These are phyloP conservation scores for Pestalotiopsis sp. DNA, from an alignment of 2,329 filamentous ascomycete genomes.

Conservation along the genomic window DNA sequence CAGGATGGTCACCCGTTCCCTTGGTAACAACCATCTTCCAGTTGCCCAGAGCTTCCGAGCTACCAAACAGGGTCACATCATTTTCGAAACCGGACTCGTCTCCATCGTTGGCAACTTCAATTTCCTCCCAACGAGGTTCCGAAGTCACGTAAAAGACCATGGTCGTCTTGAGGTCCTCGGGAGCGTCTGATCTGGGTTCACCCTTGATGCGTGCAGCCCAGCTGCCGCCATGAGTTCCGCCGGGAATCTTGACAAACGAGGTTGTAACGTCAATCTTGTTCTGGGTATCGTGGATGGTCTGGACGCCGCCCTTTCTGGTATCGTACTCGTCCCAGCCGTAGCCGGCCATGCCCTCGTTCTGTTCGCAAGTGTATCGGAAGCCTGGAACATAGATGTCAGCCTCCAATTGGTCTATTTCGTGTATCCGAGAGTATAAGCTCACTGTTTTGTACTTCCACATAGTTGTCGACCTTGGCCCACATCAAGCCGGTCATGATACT, in stretches of 20 bases:
- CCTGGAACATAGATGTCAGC: slow-evolving; percentile 46
- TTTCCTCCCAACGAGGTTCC: slow-evolving; percentile 67
- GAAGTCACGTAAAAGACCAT: slow-evolving; percentile 81
- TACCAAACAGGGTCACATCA: slow-evolving; percentile 71
- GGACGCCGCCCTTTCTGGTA: slow-evolving; percentile 79
- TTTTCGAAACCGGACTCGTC: slow-evolving; percentile 49
- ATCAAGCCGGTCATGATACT: slow-evolving; percentile 81
- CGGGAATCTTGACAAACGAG: slow-evolving; percentile 89
- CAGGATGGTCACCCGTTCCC: slow-evolving; percentile 62
- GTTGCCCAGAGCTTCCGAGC: slow-evolving; percentile 70
- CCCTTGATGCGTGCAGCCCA: slow-evolving; percentile 92
- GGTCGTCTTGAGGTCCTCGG: slow-evolving; percentile 68
- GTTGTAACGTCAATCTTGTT: slow-evolving; percentile 91
- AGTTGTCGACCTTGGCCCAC: slow-evolving; percentile 86
- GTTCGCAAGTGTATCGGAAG: slow-evolving; percentile 93
- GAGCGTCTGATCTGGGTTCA: slow-evolving; percentile 68
- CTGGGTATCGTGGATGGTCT: slow-evolving; percentile 86
- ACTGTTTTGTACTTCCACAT: slow-evolving; percentile 74
- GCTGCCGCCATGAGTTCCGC: slow-evolving; percentile 80
- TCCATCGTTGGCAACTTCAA: slow-evolving; percentile 59
- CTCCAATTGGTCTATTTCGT: neutral
- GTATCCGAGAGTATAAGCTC: slow-evolving; percentile 30
- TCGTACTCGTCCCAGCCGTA: slow-evolving; percentile 99
- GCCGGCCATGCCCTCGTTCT: slow-evolving; percentile 88
- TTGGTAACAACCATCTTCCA: slow-evolving; percentile 79